Conservation (phyloP, 805 yeast genomes). For the Barnettozyma vustinii region DNA sequence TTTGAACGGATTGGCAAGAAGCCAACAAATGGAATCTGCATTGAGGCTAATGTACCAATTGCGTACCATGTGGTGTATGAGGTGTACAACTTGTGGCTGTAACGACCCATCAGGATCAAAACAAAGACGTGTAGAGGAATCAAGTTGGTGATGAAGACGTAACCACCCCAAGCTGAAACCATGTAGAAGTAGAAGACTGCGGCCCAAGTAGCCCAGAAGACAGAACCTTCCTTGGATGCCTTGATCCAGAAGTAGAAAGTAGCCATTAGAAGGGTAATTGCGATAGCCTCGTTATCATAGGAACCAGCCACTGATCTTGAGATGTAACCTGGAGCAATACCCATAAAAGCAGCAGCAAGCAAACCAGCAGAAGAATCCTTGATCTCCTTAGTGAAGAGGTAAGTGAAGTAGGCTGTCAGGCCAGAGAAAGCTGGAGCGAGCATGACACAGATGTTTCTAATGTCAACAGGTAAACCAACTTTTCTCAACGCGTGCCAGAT, state of each 20-base stretch:
- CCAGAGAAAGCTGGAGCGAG: slow-evolving; percentile 97
- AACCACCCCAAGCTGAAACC: slow-evolving; percentile 99
- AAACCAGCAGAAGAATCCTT: slow-evolving; percentile 87
- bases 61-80: slow-evolving; percentile 97
- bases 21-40: slow-evolving; percentile 99
- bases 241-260: slow-evolving; percentile 96
- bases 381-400: slow-evolving; percentile 82
- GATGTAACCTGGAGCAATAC: slow-evolving; percentile 97
- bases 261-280: slow-evolving; percentile 91
- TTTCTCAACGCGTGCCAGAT: slow-evolving; percentile 69
- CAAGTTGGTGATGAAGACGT: slow-evolving; percentile 95
- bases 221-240: slow-evolving; percentile 85
- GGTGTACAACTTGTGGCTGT: slow-evolving; percentile 73
- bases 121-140: slow-evolving; percentile 94
- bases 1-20: slow-evolving; percentile 94
- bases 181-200: slow-evolving; percentile 92
- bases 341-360: slow-evolving; percentile 90
- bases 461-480: slow-evolving; percentile 79
- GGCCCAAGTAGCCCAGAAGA: slow-evolving; percentile 74
- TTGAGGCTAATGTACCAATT: slow-evolving; percentile 93
- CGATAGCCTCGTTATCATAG: slow-evolving; percentile 98
- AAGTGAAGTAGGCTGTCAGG: slow-evolving; percentile 85
- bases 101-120: slow-evolving; percentile 90
- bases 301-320: slow-evolving; percentile 98
- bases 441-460: slow-evolving; percentile 91